Evolutionary conservation across 2,329 filamentous ascomycete genomes (phyloP).

Genomic region (Arachnomyces sp.): DNA sequence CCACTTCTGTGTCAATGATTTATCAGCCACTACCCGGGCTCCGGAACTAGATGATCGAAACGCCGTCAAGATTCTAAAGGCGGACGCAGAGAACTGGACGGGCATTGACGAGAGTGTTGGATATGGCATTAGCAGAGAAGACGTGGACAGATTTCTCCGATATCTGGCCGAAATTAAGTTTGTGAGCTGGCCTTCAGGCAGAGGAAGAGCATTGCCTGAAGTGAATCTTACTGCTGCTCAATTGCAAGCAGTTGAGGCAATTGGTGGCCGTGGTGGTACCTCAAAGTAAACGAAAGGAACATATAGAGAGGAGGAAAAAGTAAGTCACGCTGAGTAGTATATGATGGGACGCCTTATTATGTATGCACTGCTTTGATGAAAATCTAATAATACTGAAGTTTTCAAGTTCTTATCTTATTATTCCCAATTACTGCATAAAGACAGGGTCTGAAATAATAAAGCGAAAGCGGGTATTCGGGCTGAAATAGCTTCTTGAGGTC

Average conservation of each 20-base stretch:
- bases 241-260: conserved; percentile 36
- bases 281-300: conserved; percentile 5
- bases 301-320: no score
- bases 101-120: conserved; percentile 50
- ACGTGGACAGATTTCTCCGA: conserved; percentile 57
- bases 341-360: no score
- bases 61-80: conserved; percentile 55
- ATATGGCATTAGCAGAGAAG: conserved; percentile 52
- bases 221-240: conserved; percentile 33
- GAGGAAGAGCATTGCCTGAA: conserved; percentile 33
- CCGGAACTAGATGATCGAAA: conserved; percentile 70
- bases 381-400: no score
- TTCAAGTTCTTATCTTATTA: no score
- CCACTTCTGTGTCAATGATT: conserved; percentile 62
- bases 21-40: conserved; percentile 62
- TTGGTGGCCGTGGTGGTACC: conserved; percentile 40
- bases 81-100: conserved; percentile 53
- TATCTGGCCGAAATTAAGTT: conserved; percentile 59
- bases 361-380: no score
- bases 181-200: conserved; percentile 42
- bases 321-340: no score
- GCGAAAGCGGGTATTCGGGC: no score
- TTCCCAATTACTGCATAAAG: no score
- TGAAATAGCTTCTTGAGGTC: no score
- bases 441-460: no score